phyloP scores from a whole-genome alignment of 345 rosid genomes.

The Salix viminalis region DNA sequence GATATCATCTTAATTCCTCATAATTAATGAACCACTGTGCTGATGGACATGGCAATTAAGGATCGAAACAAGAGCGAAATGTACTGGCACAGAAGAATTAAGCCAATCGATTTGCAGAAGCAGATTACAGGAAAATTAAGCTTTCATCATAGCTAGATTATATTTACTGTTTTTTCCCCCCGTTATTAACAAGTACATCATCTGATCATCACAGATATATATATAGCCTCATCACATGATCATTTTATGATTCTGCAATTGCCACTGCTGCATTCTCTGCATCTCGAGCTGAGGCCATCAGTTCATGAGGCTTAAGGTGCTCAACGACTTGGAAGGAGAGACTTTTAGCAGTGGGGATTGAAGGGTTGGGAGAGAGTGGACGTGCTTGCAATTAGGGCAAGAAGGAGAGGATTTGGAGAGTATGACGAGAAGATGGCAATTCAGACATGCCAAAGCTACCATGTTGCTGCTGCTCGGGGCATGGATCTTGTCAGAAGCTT shows the following conservation, averaged over 20 bases:
- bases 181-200: not conserved
- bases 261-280: not conserved
- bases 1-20: not conserved
- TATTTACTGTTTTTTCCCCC: not conserved
- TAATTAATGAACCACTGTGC: not conserved
- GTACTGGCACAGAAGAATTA: not conserved
- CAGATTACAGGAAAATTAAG: not conserved
- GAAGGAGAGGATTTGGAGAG: conserved; percentile 45
- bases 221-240: not conserved
- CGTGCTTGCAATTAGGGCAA: conserved; percentile 53
- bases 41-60: not conserved
- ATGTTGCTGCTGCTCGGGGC: conserved; percentile 21
- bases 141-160: not conserved
- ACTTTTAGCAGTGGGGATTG: conserved; percentile 18
- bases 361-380: conserved; percentile 36
- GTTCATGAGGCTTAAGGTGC: conserved; percentile 42
- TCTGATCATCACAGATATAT: not conserved
- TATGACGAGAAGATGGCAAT: conserved; percentile 51
- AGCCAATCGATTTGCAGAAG: not conserved
- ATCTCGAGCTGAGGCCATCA: not conserved
- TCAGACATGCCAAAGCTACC: conserved; percentile 50
- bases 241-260: not conserved
- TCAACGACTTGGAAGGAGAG: conserved; percentile 14
- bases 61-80: not conserved
- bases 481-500: conserved; percentile 1